Evolutionary conservation across 176 grass and related monocot species (phyloP).

Genomic region (Carex kokanica): DNA sequence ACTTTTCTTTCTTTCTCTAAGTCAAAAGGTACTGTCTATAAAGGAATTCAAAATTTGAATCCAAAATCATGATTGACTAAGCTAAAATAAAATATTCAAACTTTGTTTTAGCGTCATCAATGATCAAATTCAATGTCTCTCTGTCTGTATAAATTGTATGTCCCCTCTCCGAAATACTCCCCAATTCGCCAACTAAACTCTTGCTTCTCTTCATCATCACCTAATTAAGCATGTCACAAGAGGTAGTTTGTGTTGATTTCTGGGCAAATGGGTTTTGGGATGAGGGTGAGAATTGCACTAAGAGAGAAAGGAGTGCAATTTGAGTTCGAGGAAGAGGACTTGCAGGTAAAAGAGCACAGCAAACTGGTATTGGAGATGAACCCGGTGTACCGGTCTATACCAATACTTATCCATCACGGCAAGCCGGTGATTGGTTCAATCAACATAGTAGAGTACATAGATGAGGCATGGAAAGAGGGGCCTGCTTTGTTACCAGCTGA

Average conservation of each 20-base stretch:
- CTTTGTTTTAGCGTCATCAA: neutral
- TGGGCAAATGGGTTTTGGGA: constrained; percentile 33
- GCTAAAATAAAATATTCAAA: no score
- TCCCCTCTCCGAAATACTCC: neutral
- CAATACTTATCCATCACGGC: constrained; percentile 26
- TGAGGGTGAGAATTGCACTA: constrained; percentile 26
- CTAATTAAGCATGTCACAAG: neutral
- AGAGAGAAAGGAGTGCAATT: constrained; percentile 26
- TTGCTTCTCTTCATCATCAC: neutral
- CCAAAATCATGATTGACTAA: no score
- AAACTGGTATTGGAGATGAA: constrained; percentile 31
- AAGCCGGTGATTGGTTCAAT: constrained; percentile 18
- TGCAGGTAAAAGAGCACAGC: constrained; percentile 2
- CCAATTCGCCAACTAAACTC: neutral
- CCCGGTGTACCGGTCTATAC: constrained; percentile 14
- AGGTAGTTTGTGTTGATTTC: constrained; percentile 34
- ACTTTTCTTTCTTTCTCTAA: no score
- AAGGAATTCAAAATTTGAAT: no score
- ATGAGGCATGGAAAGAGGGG: neutral
- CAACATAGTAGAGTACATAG: constrained; percentile 42
- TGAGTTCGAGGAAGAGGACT: constrained; percentile 27
- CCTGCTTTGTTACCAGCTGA: constrained; percentile 3
- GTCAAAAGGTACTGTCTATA: no score
- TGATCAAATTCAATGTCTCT: neutral
- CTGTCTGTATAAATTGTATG: neutral